phyloP scores from a whole-genome alignment of 257 asterid species.

The Solanum piurae region DNA sequence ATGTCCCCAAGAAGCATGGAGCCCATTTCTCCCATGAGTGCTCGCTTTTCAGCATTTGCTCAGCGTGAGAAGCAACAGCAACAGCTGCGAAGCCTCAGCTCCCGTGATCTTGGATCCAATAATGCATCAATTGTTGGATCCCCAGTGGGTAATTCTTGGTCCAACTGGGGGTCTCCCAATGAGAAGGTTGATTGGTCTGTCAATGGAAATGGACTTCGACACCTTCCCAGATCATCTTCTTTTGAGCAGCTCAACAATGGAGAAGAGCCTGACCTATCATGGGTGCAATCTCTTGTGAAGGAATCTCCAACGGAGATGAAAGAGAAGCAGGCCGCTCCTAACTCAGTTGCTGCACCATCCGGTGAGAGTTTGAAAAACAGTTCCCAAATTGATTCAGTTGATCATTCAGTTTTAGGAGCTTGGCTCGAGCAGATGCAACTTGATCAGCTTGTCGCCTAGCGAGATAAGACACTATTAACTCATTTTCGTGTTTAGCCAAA shows the following conservation, averaged over 20 bases:
- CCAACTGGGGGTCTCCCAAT: slow-evolving; percentile 64
- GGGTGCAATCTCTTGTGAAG: slow-evolving; percentile 96
- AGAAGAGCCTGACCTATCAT: slow-evolving; percentile 78
- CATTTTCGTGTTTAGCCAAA: slow-evolving; percentile 36
- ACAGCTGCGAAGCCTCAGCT: slow-evolving; percentile 51
- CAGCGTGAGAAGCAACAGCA: slow-evolving; percentile 68
- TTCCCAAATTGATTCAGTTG: slow-evolving; percentile 48
- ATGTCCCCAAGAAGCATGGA: slow-evolving; percentile 79
- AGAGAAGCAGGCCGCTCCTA: slow-evolving; percentile 41
- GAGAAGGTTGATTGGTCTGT: slow-evolving; percentile 72
- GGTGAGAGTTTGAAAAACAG: slow-evolving; percentile 66
- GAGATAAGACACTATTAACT: slow-evolving; percentile 23
- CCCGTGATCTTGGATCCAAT: slow-evolving; percentile 55
- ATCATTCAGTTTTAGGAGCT: slow-evolving; percentile 74
- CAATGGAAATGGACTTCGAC: slow-evolving; percentile 39
- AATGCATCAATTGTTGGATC: slow-evolving; percentile 35
- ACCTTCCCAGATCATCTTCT: slow-evolving; percentile 28
- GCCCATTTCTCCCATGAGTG: slow-evolving; percentile 68
- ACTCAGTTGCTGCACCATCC: slow-evolving; percentile 51
- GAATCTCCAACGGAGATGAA: slow-evolving; percentile 92
- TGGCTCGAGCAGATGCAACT: slow-evolving; percentile 97
- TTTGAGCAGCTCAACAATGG: slow-evolving; percentile 20
- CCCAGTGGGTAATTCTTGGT: slow-evolving; percentile 36
- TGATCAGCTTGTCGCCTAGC: slow-evolving; percentile 75
- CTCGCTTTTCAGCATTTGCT: slow-evolving; percentile 44